Percentiles rank a stretch among this genome's conserved stretches.
Evolutionary conservation across 2,329 filamentous ascomycete species (phyloP).

Genomic region (Diaporthe sp.): DNA sequence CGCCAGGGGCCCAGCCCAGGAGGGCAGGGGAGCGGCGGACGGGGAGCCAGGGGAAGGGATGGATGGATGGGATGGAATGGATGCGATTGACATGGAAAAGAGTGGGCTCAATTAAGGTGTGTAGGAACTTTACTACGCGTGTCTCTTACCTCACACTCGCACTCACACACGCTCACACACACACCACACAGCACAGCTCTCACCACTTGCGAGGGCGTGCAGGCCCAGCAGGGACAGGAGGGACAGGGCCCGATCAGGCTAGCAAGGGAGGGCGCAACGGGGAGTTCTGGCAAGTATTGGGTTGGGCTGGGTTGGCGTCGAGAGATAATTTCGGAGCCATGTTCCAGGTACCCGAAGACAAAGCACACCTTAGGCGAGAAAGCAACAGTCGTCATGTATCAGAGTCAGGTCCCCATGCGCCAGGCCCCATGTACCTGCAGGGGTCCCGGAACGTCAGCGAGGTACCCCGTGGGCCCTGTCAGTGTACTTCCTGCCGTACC

Average conservation of each 20-base stretch:
- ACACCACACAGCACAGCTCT: background rate
- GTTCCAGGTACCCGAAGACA: constrained; percentile 38
- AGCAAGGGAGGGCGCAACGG: constrained; percentile 30
- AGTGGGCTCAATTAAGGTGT: constrained; percentile 34
- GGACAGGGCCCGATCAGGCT: constrained; percentile 23
- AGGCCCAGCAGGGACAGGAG: constrained; percentile 7
- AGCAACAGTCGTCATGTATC: constrained; percentile 37
- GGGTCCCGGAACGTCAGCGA: constrained; percentile 6
- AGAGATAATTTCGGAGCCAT: constrained; percentile 31
- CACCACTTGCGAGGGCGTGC: background rate
- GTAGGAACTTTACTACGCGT: constrained; percentile 27
- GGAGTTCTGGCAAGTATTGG: constrained; percentile 17
- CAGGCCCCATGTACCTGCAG: constrained; percentile 36
- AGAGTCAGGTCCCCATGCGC: constrained; percentile 35
- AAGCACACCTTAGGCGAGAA: constrained; percentile 37
- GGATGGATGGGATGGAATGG: constrained; percentile 33
- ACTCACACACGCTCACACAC: background rate
- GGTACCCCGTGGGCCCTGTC: constrained; percentile 22
- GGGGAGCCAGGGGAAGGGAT: constrained; percentile 36
- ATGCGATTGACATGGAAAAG: constrained; percentile 35
- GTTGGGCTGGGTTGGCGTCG: constrained; percentile 31
- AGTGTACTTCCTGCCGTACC: constrained; percentile 15
- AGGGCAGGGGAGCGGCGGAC: constrained; percentile 22
- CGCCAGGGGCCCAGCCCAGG: constrained; percentile 30
- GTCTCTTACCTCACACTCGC: constrained; percentile 4